Evolutionary conservation across 805 yeast genomes (phyloP).

Genomic region (Geotrichum ghanense): DNA sequence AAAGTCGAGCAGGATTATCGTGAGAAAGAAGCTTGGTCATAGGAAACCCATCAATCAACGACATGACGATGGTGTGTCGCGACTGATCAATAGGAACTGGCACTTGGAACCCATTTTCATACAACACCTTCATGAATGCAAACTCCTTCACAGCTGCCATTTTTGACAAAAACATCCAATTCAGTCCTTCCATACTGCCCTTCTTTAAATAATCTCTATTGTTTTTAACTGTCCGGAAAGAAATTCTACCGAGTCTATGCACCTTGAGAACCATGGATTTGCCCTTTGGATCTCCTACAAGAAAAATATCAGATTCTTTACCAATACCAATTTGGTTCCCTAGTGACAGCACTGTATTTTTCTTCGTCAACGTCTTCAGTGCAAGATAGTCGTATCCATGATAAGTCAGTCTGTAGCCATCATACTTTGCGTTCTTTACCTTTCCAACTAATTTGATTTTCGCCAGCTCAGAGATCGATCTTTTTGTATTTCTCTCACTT

Average conservation of each 20-base stretch:
- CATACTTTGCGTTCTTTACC: constrained; percentile 84
- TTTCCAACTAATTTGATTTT: constrained; percentile 68
- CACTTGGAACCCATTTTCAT: constrained; percentile 67
- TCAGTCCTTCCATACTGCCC: constrained; percentile 42
- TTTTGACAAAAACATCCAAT: constrained; percentile 87
- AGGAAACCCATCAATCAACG: constrained; percentile 77
- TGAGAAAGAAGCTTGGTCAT: constrained; percentile 76
- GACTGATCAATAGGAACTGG: constrained; percentile 86
- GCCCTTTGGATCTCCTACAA: constrained; percentile 61
- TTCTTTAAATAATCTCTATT: constrained; percentile 83
- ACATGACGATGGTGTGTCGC: constrained; percentile 90
- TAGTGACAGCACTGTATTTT: constrained; percentile 61
- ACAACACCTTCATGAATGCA: constrained; percentile 70
- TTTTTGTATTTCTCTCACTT: constrained; percentile 63
- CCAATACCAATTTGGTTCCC: constrained; percentile 93
- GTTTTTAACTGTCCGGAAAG: constrained; percentile 84
- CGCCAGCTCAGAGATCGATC: constrained; percentile 76
- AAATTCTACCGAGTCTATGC: constrained; percentile 87
- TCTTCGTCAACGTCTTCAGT: constrained; percentile 66
- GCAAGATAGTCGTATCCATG: constrained; percentile 91
- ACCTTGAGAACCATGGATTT: constrained; percentile 69
- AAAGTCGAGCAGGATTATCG: constrained; percentile 55
- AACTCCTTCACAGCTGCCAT: constrained; percentile 90
- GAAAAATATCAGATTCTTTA: constrained; percentile 90
- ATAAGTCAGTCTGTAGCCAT: constrained; percentile 83